Evolutionary conservation across 139 green algal genomes (phyloP).

Genomic region (Chlorella sp.): DNA sequence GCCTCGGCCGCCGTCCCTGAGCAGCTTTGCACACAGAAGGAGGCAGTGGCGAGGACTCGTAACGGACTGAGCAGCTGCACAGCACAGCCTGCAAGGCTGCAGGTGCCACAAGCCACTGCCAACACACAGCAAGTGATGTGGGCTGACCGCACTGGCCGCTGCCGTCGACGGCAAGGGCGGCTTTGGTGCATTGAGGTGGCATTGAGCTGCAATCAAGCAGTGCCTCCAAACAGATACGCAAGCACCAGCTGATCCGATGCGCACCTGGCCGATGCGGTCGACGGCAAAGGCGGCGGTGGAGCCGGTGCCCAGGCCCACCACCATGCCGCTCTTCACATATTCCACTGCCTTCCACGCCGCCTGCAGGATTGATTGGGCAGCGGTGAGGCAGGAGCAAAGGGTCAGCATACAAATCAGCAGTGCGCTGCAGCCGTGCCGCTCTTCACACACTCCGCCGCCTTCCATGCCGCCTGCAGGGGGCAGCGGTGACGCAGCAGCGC

Average conservation of each 20-base stretch:
- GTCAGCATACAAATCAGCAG: slow-evolving; percentile 38
- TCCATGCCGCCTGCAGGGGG: slow-evolving; percentile 82
- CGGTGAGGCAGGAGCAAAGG: neutral
- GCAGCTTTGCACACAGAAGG: too few species aligned
- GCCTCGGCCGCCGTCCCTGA: too few species aligned
- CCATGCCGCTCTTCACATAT: slow-evolving; percentile 86
- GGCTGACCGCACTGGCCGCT: too few species aligned
- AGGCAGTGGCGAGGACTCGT: too few species aligned
- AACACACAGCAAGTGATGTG: too few species aligned
- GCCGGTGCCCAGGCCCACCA: slow-evolving; percentile 96
- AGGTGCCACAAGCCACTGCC: too few species aligned
- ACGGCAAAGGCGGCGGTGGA: slow-evolving; percentile 99
- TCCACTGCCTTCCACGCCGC: slow-evolving; percentile 96
- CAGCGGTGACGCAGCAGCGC: neutral
- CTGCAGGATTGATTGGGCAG: slow-evolving; percentile 77
- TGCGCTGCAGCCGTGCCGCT: neutral
- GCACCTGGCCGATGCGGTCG: slow-evolving; percentile 92
- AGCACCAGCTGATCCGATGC: slow-evolving; percentile 54
- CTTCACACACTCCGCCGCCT: slow-evolving; percentile 97
- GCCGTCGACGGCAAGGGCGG: too few species aligned
- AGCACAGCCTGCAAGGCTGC: too few species aligned
- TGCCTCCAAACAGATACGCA: too few species aligned
- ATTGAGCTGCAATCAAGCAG: too few species aligned
- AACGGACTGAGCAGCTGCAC: too few species aligned
- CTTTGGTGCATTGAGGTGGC: too few species aligned